Evolutionary conservation across 345 rosid species (phyloP).

Genomic region (Lepidium didymum): DNA sequence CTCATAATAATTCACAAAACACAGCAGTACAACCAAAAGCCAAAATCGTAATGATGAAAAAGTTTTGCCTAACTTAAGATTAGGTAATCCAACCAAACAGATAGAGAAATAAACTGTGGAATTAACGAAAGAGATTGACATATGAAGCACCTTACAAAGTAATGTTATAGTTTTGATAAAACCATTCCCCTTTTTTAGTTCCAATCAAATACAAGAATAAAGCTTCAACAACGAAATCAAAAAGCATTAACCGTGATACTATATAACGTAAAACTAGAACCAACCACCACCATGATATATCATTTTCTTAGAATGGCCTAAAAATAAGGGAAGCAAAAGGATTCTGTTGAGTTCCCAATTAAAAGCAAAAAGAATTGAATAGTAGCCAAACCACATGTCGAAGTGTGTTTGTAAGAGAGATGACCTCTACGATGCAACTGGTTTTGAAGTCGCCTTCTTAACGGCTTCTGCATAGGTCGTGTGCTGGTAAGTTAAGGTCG

Average conservation of each 20-base stretch:
- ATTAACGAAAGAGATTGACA: neutral
- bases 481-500: slow-evolving; percentile 95
- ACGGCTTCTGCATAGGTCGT: slow-evolving; percentile 90
- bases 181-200: slow-evolving; percentile 2
- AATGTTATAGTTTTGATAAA: neutral
- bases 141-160: neutral
- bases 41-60: neutral
- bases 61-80: neutral
- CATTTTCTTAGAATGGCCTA: slow-evolving; percentile 14
- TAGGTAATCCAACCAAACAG: neutral
- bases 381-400: slow-evolving; percentile 6
- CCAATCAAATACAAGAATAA: slow-evolving; percentile 12
- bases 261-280: slow-evolving; percentile 16
- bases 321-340: neutral
- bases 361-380: slow-evolving; percentile 14
- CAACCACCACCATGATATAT: slow-evolving; percentile 24
- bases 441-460: slow-evolving; percentile 63
- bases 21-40: neutral
- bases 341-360: neutral
- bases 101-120: neutral
- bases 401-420: neutral
- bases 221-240: neutral
- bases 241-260: slow-evolving; percentile 19
- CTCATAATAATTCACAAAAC: neutral
- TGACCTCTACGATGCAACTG: slow-evolving; percentile 42